Conservation (phyloP, 768 basidiomycete genomes). For the Neoboletus brunneissimus region DNA sequence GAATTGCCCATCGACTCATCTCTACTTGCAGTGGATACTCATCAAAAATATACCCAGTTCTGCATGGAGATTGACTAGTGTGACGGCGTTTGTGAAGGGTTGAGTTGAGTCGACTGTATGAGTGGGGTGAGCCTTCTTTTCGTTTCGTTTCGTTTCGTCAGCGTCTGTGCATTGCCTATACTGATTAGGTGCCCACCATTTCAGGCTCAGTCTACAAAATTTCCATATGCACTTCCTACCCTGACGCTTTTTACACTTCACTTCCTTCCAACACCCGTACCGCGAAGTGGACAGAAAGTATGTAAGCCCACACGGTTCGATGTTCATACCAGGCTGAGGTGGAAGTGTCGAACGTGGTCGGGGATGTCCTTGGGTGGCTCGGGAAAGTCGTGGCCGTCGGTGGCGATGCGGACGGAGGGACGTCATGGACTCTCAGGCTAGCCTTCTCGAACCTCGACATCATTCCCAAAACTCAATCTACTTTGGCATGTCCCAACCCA, state of each 20-base stretch:
- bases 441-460: neutral
- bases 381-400: constrained; percentile 27
- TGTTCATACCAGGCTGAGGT: constrained; percentile 50
- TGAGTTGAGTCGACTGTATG: constrained; percentile 75
- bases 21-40: constrained; percentile 83
- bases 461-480: neutral
- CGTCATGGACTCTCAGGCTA: neutral
- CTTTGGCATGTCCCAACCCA: constrained; percentile 25
- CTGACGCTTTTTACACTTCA: constrained; percentile 82
- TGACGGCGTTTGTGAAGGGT: constrained; percentile 62
- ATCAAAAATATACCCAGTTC: constrained; percentile 91
- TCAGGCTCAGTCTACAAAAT: constrained; percentile 59
- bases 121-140: constrained; percentile 50
- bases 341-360: constrained; percentile 58
- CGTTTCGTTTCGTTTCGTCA: neutral
- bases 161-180: neutral
- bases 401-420: constrained; percentile 4
- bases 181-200: neutral
- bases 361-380: constrained; percentile 58
- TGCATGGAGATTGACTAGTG: constrained; percentile 76
- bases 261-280: constrained; percentile 82
- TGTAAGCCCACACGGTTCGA: constrained; percentile 89
- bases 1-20: constrained; percentile 91
- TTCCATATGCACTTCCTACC: constrained; percentile 83
- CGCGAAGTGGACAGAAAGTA: constrained; percentile 73